A percentile compares a stretch with the other conserved stretches of the same genome.
phyloP scores from a whole-genome alignment of 108 stramenopile genomes.

The Cyclotella cryptica region DNA sequence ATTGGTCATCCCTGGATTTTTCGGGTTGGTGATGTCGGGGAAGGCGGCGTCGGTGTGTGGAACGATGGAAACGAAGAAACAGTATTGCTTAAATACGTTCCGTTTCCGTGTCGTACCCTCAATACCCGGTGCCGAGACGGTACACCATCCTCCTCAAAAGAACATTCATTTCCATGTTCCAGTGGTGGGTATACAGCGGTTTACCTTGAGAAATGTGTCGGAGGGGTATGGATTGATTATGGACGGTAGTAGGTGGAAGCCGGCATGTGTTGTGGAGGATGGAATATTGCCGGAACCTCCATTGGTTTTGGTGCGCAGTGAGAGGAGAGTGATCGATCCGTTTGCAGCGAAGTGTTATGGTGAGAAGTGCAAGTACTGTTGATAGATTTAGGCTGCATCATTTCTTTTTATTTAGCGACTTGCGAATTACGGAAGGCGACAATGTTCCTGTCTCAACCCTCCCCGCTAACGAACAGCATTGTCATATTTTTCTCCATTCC shows the following conservation, averaged over 20 bases:
- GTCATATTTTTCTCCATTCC: conserved; percentile 18
- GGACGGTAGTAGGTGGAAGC: conserved; percentile 23
- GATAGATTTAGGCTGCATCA: too few species aligned
- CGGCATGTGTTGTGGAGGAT: conserved; percentile 55
- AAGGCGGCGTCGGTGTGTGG: background rate
- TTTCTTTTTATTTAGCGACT: too few species aligned
- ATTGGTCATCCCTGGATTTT: conserved; percentile 83
- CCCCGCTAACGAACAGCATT: too few species aligned
- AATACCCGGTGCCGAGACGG: conserved; percentile 47
- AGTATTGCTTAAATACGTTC: conserved; percentile 68
- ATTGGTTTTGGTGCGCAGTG: conserved; percentile 9
- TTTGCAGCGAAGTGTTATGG: background rate
- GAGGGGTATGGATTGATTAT: conserved; percentile 8
- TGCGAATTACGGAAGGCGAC: too few species aligned
- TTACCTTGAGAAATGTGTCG: conserved; percentile 46
- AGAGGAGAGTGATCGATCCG: background rate
- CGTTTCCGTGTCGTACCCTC: conserved; percentile 73
- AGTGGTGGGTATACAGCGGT: conserved; percentile 45
- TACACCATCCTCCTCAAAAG: background rate
- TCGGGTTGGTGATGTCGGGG: conserved; percentile 30
- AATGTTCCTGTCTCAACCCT: background rate
- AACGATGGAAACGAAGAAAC: conserved; percentile 29
- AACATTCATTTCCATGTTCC: conserved; percentile 11
- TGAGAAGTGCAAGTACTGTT: background rate
- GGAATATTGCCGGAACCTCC: conserved; percentile 40